Evolutionary conservation across 371 early-diverging fungal species (phyloP), one percentile per base, ranked within the genome.

Genomic region (Mucor racemosus): DNA sequence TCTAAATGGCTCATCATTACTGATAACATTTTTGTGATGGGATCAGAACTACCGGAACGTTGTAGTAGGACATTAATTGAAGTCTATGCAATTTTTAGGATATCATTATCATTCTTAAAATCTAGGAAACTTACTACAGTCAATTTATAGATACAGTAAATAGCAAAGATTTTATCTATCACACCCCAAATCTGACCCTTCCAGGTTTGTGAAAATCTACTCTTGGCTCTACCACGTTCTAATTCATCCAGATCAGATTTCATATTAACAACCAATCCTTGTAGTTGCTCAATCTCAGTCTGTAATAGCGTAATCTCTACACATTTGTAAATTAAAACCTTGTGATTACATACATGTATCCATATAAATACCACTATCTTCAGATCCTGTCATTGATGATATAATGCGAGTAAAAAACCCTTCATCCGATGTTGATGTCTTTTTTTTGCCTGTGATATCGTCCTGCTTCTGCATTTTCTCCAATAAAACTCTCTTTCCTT

Each of bases 111-210:
- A 5, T 19, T 39, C 0, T 13, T 11, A n/a, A 57, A 14, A 34
- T 39, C 6, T 1, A 31, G 9, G 1, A 34, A 11, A 57, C 78
- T 60, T 85, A 92, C 93, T 85, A 90, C 86, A 39, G 89, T 68
- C 31, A 95, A 80, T 65, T 92, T 95, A 82, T 93, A 96, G 13
- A 95, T 65, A 78, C 98, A 98, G 68, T 96, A 97, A 1, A 89
- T 71, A 8, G 94, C 89, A 68, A 98, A 95, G 33, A 93, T 70
- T 62, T 89, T 89, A 19, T 94, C 94, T 62, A 96, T 64, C 7
- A 90, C 44, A 65, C 92, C 93, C 77, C 89, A 86, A 58, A 88
- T 87, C 58, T 90, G 81, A 5, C 97, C 96, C 44, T 87, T 81
- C 79, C 87, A 85, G 8, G 97, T 96, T 64, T 85, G 77, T 11